These are phyloP conservation scores for Phialocephala subalpina DNA, from an alignment of 2,329 filamentous ascomycete genomes.

Conservation along the genomic window DNA sequence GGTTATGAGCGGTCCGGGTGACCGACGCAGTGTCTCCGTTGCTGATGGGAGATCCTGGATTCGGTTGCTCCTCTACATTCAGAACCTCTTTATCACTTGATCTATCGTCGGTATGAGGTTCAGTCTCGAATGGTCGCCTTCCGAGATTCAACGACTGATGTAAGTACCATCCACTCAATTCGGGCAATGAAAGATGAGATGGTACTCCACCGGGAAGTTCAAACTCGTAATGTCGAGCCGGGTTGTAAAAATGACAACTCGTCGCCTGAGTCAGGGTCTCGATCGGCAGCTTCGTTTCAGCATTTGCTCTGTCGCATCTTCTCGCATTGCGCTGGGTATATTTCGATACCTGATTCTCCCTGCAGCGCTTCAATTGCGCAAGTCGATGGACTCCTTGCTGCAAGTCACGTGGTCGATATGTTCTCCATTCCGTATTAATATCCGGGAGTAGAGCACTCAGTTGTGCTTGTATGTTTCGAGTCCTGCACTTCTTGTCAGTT, in stretches of 20 bases:
- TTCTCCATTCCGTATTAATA: background rate
- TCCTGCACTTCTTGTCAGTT: background rate
- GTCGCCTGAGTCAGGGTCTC: too few species aligned
- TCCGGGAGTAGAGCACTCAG: background rate
- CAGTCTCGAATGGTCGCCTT: too few species aligned
- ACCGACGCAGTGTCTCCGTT: too few species aligned
- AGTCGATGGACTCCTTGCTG: background rate
- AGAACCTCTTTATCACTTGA: background rate
- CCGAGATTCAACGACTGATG: too few species aligned
- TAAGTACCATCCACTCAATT: background rate
- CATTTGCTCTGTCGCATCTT: too few species aligned
- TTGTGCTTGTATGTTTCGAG: background rate
- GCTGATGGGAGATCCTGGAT: too few species aligned
- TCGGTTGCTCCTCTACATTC: too few species aligned
- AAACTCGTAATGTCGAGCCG: background rate
- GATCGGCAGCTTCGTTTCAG: too few species aligned
- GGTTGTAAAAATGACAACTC: background rate
- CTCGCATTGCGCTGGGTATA: background rate
- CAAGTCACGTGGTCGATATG: background rate
- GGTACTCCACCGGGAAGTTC: background rate
- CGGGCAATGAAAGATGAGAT: background rate
- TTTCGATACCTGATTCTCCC: background rate
- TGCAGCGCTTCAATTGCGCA: background rate
- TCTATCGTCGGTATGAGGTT: background rate
- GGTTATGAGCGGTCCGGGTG: too few species aligned